A percentile compares a stretch with the other conserved stretches of the same genome.
Evolutionary conservation across 176 grass and related monocot species (phyloP).

Genomic region (Panicum miliaceum): DNA sequence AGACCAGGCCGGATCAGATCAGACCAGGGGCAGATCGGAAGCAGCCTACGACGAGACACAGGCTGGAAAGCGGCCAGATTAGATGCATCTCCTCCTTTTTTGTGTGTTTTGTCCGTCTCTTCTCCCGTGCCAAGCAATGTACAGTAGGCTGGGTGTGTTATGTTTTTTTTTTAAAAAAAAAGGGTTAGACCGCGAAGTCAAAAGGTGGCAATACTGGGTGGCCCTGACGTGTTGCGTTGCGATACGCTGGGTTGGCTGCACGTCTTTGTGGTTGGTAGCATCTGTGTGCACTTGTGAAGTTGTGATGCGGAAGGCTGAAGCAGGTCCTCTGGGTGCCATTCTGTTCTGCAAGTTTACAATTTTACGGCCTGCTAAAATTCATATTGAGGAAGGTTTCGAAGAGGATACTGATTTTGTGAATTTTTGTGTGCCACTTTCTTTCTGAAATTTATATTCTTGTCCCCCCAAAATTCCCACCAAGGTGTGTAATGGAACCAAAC

Average conservation of each 20-base stretch:
- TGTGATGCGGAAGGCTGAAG: not conserved
- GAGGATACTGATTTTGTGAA: not conserved
- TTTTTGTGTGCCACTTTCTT: not conserved
- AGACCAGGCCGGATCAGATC: not conserved
- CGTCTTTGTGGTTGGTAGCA: not conserved
- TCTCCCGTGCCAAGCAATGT: not conserved
- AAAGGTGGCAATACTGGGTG: not conserved
- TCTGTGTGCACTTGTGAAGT: not conserved
- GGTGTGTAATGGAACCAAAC: not conserved
- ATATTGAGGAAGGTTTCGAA: too few relatives aligned
- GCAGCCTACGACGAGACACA: conserved; percentile 9
- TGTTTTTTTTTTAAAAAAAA: too few relatives aligned
- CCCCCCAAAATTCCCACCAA: not conserved
- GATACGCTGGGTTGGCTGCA: not conserved
- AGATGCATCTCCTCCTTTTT: not conserved
- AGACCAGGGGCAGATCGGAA: not conserved
- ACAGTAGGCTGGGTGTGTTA: not conserved
- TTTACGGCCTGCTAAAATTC: too few relatives aligned
- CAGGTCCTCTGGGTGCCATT: too few relatives aligned
- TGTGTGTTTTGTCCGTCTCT: not conserved
- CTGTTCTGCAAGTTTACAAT: too few relatives aligned
- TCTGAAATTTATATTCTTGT: not conserved
- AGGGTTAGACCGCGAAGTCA: not conserved
- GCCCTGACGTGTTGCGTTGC: not conserved
- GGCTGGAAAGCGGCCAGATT: not conserved